Conservation (phyloP, 768 basidiomycete genomes). For the Macrolepiota albuminosa region DNA sequence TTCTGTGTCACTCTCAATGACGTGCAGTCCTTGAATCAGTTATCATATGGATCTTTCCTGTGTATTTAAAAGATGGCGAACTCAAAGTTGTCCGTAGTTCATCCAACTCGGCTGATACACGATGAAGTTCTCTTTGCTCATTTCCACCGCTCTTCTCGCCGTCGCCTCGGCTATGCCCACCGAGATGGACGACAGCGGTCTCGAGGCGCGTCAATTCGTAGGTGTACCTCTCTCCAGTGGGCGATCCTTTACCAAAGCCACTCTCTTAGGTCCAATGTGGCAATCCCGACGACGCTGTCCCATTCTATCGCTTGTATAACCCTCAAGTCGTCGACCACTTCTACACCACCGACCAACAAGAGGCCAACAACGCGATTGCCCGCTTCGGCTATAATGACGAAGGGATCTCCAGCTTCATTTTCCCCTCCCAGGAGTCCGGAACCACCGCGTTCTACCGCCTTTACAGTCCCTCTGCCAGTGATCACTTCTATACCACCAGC, state of each 20-base stretch:
- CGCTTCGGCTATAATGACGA: constrained; percentile 2
- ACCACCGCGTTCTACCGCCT: constrained; percentile 21
- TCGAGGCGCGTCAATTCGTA: constrained; percentile 1
- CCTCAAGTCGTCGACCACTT: constrained; percentile 9
- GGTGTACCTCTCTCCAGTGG: neutral
- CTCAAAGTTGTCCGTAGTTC: neutral
- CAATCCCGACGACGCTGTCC: neutral
- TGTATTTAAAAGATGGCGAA: neutral
- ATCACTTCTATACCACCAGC: constrained; percentile 23
- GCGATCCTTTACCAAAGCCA: neutral
- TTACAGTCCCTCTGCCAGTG: constrained; percentile 8
- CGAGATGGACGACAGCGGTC: neutral
- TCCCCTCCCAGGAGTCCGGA: constrained; percentile 3
- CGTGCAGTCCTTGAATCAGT: neutral
- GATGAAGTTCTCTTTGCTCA: constrained; percentile 9
- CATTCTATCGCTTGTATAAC: constrained; percentile 4
- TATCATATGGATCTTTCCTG: neutral
- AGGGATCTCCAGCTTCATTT: constrained; percentile 13
- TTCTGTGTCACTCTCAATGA: neutral
- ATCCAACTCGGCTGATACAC: neutral
- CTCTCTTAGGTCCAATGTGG: neutral
- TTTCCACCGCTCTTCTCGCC: neutral
- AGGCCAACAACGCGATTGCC: constrained; percentile 9
- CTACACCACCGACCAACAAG: constrained; percentile 10
- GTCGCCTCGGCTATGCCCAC: neutral